A percentile compares a stretch with the other conserved stretches of the same genome.
These are phyloP conservation scores for Boehmeria nivea DNA, from an alignment of 306 rosid genomes.

Conservation along the genomic window DNA sequence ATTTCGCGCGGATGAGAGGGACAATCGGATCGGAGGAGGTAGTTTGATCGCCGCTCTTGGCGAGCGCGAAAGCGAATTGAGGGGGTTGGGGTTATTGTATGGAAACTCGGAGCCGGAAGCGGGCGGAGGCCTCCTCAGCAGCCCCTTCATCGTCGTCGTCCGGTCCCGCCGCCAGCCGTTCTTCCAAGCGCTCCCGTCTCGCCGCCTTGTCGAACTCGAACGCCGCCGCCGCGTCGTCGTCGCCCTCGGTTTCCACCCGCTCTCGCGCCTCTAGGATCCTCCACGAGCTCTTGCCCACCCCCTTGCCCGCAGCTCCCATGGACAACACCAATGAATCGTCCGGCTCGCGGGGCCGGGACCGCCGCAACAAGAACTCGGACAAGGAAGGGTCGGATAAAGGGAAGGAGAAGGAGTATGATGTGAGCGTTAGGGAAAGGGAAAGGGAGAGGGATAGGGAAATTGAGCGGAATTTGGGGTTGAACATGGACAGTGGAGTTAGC, in stretches of 20 bases:
- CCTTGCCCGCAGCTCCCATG: slow-evolving; percentile 46
- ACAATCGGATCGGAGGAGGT: slow-evolving; percentile 31
- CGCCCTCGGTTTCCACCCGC: slow-evolving; percentile 47
- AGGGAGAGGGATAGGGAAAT: slow-evolving; percentile 45
- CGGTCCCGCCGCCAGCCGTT: slow-evolving; percentile 59
- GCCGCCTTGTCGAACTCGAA: slow-evolving; percentile 15
- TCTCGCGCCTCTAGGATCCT: slow-evolving; percentile 51
- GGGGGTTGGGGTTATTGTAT: slow-evolving; percentile 99
- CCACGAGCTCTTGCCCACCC: slow-evolving; percentile 34
- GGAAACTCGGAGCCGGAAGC: slow-evolving; percentile 99
- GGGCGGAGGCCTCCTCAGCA: slow-evolving; percentile 99
- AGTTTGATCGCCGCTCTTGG: slow-evolving; percentile 66
- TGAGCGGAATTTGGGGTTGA: slow-evolving; percentile 52
- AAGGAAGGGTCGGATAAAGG: slow-evolving; percentile 68
- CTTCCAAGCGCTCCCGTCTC: slow-evolving; percentile 19
- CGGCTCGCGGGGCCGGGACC: slow-evolving; percentile 66
- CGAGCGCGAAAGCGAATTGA: slow-evolving; percentile 65
- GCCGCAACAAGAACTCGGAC: slow-evolving; percentile 61
- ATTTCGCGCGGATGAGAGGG: slow-evolving; percentile 27
- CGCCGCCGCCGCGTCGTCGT: slow-evolving; percentile 29
- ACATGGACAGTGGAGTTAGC: slow-evolving; percentile 47
- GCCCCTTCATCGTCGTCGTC: slow-evolving; percentile 95
- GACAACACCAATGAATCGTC: slow-evolving; percentile 82
- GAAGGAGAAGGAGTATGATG: slow-evolving; percentile 91
- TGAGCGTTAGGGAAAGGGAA: slow-evolving; percentile 68